These are phyloP conservation scores for Populus alba DNA, from an alignment of 345 rosid genomes.

Conservation along the genomic window DNA sequence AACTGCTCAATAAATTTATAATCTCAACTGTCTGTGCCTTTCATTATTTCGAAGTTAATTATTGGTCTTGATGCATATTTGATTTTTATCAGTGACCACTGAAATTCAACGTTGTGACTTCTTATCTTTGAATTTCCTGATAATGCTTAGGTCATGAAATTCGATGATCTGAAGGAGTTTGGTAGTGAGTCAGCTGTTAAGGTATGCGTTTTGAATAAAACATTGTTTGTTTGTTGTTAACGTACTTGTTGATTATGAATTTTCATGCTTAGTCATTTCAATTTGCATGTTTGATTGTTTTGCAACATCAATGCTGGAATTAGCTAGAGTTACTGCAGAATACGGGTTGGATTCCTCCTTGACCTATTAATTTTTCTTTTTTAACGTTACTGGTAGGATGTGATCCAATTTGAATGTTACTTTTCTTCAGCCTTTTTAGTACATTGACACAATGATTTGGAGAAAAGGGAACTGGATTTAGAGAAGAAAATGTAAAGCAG, in stretches of 20 bases:
- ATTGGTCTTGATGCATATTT: too few relatives aligned
- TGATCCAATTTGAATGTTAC: background rate
- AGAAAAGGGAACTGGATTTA: background rate
- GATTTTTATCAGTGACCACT: too few relatives aligned
- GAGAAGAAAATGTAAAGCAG: background rate
- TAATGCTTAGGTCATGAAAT: too few relatives aligned
- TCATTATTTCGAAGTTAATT: too few relatives aligned
- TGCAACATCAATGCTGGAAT: conserved; percentile 88
- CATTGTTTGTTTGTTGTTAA: too few relatives aligned
- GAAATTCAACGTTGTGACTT: too few relatives aligned
- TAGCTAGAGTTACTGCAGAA: conserved; percentile 76
- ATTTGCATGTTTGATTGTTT: conserved; percentile 9
- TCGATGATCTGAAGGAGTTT: too few relatives aligned
- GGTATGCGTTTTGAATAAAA: too few relatives aligned
- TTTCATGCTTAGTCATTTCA: conserved; percentile 10
- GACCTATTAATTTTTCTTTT: conserved; percentile 82
- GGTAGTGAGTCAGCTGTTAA: too few relatives aligned
- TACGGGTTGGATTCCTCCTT: conserved; percentile 86
- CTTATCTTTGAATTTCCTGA: too few relatives aligned
- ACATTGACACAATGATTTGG: background rate
- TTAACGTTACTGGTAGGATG: conserved; percentile 77
- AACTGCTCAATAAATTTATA: too few relatives aligned
- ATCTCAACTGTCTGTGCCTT: too few relatives aligned
- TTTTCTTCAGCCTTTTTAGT: background rate
- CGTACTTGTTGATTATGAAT: background rate